Evolutionary conservation across 2,329 filamentous ascomycete genomes (phyloP), one percentile per base, ranked within the genome.

Genomic region (Penicillium sp.): DNA sequence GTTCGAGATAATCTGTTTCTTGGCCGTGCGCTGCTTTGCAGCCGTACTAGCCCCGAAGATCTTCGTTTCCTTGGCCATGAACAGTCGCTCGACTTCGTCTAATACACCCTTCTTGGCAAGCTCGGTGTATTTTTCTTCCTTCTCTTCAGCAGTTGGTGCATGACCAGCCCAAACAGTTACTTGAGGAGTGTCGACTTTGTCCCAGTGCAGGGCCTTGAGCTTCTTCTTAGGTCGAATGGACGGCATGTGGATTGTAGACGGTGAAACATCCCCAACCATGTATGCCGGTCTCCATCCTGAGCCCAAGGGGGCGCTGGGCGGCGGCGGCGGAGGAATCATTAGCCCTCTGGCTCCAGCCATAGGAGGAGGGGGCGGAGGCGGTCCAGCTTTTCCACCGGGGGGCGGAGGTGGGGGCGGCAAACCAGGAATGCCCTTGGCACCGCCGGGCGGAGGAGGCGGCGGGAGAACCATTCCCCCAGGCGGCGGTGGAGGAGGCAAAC

Each of bases 141-240:
- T 89, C 53, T 87, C 88, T 67, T 95, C 86, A 4, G 84, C 82
- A n/a, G 89, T 95, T 4, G 89, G 87, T 27, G 88, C 82, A 69
- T 95, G 89, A 7, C 83, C 80, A 29, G 90, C 91, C 92, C 92
- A 97, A 61, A 96, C 88, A 46, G 92, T 96, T 42, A 89, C 87
- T 67, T 93, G 84, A 18, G 90, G 88, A 45, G 88, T 82, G 71
- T 99, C 93, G 46, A 99, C 89, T 77, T 97, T 97, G 74, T 99
- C 93, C 92, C 93, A 97, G 75, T 99, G 93, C 60, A 99, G 80
- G 51, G 92, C 92, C 82, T 99, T 99, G 71, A 99, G 89, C 79
- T 97, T 99, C 83, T 95, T 97, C 81, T 96, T 97, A 18, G 93
- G 90, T 61, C 92, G 80, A 44, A 90, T 88, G 53, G 90, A 87